These are phyloP conservation scores for Diplodia corticola DNA, from an alignment of 2,329 filamentous ascomycete species.

Conservation along the genomic window DNA sequence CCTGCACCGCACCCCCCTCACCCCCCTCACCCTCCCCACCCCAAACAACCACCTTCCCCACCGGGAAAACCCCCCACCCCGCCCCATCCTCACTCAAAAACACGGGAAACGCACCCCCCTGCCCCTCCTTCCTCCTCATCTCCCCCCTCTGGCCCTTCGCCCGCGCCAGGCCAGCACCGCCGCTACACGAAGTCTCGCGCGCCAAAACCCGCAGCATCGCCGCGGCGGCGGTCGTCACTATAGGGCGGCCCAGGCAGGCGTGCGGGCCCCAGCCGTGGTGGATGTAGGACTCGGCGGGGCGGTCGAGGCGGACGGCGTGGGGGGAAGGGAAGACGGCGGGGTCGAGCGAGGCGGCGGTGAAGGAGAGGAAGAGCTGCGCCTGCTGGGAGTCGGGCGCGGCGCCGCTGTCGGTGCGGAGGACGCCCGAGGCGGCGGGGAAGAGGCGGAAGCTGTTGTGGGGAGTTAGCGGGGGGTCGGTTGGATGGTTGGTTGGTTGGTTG, in stretches of 20 bases:
- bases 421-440: constrained; percentile 7
- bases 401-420: constrained; percentile 18
- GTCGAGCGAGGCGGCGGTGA: constrained; percentile 34
- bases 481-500: too few relatives aligned
- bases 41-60: not conserved
- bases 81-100: not conserved
- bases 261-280: constrained; percentile 37
- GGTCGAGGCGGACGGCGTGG: constrained; percentile 30
- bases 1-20: too few relatives aligned
- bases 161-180: not conserved
- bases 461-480: not conserved
- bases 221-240: constrained; percentile 34
- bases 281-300: constrained; percentile 35
- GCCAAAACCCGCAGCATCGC: constrained; percentile 37
- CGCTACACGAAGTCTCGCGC: too few relatives aligned
- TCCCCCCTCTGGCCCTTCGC: not conserved
- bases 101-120: not conserved
- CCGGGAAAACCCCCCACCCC: not conserved
- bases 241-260: constrained; percentile 36
- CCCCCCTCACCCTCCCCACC: not conserved
- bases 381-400: constrained; percentile 17
- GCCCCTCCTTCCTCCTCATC: not conserved
- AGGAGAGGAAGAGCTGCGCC: constrained; percentile 22
- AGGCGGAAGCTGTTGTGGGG: constrained; percentile 14
- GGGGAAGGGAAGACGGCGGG: constrained; percentile 36